Evolutionary conservation across 495 filamentous ascomycete species (phyloP).

Genomic region (Penicillium egyptiacum): DNA sequence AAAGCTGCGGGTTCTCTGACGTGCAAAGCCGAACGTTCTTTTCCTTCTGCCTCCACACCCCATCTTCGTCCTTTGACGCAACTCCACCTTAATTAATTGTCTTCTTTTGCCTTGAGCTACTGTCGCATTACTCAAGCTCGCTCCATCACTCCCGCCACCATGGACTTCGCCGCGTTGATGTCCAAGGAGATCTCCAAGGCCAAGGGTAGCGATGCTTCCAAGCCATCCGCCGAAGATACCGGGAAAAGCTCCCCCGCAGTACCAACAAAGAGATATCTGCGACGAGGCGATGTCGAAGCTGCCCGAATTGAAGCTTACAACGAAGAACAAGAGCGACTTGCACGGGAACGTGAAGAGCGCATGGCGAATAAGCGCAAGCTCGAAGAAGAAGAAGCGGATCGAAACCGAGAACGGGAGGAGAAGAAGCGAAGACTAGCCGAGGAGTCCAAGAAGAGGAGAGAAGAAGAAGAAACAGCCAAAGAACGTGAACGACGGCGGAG

Average conservation of each 20-base stretch:
- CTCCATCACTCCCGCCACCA: slow-evolving; percentile 39
- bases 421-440: slow-evolving; percentile 80
- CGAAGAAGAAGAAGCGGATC: slow-evolving; percentile 81
- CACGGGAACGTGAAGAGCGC: slow-evolving; percentile 64
- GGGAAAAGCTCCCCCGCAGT: slow-evolving; percentile 32
- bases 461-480: slow-evolving; percentile 63
- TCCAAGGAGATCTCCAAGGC: slow-evolving; percentile 82
- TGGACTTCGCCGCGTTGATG: slow-evolving; percentile 96
- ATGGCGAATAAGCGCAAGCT: slow-evolving; percentile 75
- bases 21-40: slow-evolving; percentile 19
- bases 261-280: slow-evolving; percentile 73
- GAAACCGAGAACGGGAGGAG: slow-evolving; percentile 67
- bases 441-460: slow-evolving; percentile 65
- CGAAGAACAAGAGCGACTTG: slow-evolving; percentile 69
- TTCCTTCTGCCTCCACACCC: slow-evolving; percentile 11
- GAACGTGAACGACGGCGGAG: slow-evolving; percentile 56
- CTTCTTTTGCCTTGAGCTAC: background rate
- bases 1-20: slow-evolving; percentile 15
- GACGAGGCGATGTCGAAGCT: slow-evolving; percentile 82
- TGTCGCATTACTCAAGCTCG: background rate
- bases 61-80: background rate
- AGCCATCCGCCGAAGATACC: slow-evolving; percentile 23
- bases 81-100: background rate
- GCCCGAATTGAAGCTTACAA: slow-evolving; percentile 78
- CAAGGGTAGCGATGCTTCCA: slow-evolving; percentile 47